phyloP scores from a whole-genome alignment of 352 stramenopile species.

The Chrysophaeum taylorii region DNA sequence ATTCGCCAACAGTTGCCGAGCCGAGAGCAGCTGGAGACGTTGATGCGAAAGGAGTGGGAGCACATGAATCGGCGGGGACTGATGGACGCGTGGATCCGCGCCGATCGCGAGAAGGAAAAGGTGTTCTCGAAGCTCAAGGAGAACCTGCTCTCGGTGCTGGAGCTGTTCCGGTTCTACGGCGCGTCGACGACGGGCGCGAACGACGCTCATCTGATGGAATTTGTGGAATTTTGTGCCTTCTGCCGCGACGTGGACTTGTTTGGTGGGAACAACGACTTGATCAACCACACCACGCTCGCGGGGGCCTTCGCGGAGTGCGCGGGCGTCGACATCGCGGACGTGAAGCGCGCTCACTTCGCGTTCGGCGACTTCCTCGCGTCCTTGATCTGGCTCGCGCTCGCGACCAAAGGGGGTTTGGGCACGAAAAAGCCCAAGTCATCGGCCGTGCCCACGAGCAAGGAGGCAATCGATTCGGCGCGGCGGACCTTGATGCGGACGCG shows the following conservation, averaged over 20 bases:
- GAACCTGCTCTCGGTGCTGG: neutral
- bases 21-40: neutral
- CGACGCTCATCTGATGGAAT: neutral
- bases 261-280: neutral
- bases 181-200: neutral
- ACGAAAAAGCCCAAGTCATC: no score
- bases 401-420: no score
- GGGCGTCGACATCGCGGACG: neutral
- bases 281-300: neutral
- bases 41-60: neutral
- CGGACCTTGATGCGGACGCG: neutral
- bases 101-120: neutral
- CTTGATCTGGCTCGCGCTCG: conserved; percentile 2
- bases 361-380: neutral
- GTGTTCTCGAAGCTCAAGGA: neutral
- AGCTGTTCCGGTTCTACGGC: conserved; percentile 10
- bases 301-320: neutral
- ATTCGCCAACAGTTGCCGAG: neutral
- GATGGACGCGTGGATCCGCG: neutral
- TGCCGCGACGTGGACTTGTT: neutral
- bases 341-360: neutral
- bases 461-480: neutral
- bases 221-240: conserved; percentile 4
- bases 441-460: no score
- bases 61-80: neutral